These are phyloP conservation scores for Pleodorina starrii DNA, from an alignment of 139 green algal genomes.

Conservation along the genomic window DNA sequence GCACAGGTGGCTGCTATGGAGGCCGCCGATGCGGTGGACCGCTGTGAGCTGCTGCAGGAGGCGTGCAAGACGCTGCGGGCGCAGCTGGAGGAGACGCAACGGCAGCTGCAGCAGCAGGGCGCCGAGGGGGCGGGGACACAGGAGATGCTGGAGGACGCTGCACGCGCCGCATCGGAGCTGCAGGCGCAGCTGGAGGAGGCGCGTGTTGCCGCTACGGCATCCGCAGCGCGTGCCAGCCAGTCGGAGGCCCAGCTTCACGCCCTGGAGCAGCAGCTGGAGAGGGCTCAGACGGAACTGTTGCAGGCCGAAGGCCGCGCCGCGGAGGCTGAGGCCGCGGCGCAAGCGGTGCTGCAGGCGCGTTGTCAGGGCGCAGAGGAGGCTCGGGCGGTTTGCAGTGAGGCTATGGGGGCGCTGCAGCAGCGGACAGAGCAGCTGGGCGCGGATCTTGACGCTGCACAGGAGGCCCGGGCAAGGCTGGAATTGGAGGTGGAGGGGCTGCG, in stretches of 20 bases:
- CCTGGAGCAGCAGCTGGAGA: slow-evolving; percentile 3
- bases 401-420: neutral
- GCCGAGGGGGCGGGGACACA: neutral
- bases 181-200: slow-evolving; percentile 9
- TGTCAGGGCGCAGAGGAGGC: neutral
- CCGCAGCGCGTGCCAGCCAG: neutral
- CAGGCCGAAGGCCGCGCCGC: neutral
- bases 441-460: neutral
- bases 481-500: slow-evolving; percentile 8
- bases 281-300: neutral
- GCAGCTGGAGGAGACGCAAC: slow-evolving; percentile 25
- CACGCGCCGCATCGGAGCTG: neutral
- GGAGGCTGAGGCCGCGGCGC: neutral
- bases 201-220: neutral
- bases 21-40: slow-evolving; percentile 13
- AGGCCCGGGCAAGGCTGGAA: neutral
- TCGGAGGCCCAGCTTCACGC: neutral
- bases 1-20: slow-evolving; percentile 27
- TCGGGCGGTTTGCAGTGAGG: neutral
- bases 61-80: slow-evolving; percentile 19
- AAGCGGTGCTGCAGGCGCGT: neutral
- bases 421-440: neutral
- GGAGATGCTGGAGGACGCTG: neutral
- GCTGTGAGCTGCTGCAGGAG: slow-evolving; percentile 37
- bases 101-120: neutral